Conservation (phyloP, 2,329 filamentous ascomycete species). For the Ceratocystis eucalypticola region DNA sequence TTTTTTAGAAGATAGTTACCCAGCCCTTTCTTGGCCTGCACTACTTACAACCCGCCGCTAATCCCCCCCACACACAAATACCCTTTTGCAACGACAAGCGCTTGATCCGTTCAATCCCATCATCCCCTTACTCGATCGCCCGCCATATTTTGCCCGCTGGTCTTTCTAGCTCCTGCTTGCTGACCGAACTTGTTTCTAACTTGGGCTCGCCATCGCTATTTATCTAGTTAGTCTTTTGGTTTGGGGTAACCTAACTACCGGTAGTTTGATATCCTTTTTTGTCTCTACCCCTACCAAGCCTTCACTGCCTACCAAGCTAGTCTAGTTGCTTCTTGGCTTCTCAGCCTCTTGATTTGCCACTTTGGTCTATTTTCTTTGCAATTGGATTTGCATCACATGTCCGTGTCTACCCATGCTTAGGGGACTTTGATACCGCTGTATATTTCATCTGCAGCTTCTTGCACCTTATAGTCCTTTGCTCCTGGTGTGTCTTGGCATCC, state of each 20-base stretch:
- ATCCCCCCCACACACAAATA: not conserved
- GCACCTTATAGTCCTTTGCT: not conserved
- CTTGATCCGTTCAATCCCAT: not conserved
- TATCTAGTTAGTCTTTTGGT: not conserved
- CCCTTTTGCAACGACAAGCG: no score
- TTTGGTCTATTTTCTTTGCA: slow-evolving; percentile 6
- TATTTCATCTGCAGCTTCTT: not conserved
- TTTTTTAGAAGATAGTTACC: not conserved
- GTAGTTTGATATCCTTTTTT: slow-evolving; percentile 2
- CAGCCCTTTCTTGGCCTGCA: not conserved
- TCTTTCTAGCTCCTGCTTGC: not conserved
- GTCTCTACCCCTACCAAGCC: slow-evolving; percentile 2
- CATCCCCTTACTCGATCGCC: not conserved
- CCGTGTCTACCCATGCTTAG: not conserved
- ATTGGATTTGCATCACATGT: slow-evolving; percentile 7
- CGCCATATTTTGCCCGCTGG: not conserved
- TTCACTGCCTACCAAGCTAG: slow-evolving; percentile 2
- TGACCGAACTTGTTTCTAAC: not conserved
- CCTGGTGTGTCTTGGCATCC: not conserved
- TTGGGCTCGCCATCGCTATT: not conserved
- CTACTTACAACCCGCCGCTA: not conserved
- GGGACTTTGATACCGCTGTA: not conserved
- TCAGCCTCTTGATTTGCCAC: slow-evolving; percentile 7
- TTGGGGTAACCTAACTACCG: not conserved
- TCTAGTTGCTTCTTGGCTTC: not conserved